Conservation (phyloP, 2,329 filamentous ascomycete species). For the Trichophyton equinum region DNA sequence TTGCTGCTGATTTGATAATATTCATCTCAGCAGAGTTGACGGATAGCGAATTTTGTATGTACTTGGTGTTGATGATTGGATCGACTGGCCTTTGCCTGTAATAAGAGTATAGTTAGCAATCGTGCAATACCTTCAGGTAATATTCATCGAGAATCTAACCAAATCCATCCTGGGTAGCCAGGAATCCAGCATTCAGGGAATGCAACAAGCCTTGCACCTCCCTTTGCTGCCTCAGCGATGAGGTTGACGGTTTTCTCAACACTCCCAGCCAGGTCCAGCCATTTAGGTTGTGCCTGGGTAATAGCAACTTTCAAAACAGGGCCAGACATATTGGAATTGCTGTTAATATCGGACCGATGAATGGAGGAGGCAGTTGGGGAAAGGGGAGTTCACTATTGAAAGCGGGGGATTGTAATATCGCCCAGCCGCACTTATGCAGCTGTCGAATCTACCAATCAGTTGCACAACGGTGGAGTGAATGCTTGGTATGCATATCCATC, state of each 20-base stretch:
- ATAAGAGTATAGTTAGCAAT: neutral
- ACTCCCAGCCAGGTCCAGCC: constrained; percentile 45
- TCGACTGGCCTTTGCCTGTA: constrained; percentile 25
- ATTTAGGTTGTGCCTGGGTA: constrained; percentile 45
- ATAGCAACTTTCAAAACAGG: constrained; percentile 3
- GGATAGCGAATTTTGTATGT: constrained; percentile 24
- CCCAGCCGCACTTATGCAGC: neutral
- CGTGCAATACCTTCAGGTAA: neutral
- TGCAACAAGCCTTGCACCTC: constrained; percentile 43
- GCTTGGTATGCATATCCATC: neutral
- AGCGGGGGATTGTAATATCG: neutral
- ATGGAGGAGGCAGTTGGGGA: neutral
- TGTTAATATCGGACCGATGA: neutral
- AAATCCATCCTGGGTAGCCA: constrained; percentile 43
- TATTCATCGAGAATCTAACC: constrained; percentile 17
- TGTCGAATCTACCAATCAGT: neutral
- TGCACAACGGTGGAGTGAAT: neutral
- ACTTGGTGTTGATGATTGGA: constrained; percentile 19
- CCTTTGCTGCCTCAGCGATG: constrained; percentile 43
- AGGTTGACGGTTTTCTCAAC: constrained; percentile 46
- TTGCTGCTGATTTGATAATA: constrained; percentile 24
- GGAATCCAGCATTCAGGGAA: constrained; percentile 46
- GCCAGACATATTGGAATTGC: neutral
- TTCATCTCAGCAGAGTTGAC: constrained; percentile 27
- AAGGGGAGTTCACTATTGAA: neutral